phyloP scores from a whole-genome alignment of 2,329 filamentous ascomycete species.

The Aureobasidium sp. region DNA sequence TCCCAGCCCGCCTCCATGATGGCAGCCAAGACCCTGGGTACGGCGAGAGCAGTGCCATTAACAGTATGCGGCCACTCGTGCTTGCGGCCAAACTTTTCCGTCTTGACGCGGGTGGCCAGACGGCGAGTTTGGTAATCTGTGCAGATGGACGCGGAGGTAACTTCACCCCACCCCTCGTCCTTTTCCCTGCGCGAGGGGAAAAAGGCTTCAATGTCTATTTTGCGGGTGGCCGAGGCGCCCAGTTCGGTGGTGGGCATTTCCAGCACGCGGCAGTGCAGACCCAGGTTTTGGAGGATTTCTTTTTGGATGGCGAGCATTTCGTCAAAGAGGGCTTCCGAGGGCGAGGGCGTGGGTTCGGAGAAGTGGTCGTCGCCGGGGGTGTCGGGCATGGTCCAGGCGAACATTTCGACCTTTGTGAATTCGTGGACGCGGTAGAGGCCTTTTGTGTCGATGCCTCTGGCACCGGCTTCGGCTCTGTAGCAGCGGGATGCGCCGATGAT shows the following conservation, averaged over 20 bases:
- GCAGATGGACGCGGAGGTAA: constrained; percentile 83
- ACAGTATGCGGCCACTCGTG: constrained; percentile 76
- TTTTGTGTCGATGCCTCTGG: constrained; percentile 81
- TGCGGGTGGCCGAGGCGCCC: constrained; percentile 76
- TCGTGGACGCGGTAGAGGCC: constrained; percentile 95
- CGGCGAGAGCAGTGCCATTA: constrained; percentile 88
- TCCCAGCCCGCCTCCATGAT: constrained; percentile 89
- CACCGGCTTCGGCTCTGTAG: constrained; percentile 90
- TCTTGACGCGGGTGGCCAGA: constrained; percentile 63
- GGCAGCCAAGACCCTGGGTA: constrained; percentile 81
- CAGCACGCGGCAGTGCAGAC: constrained; percentile 76
- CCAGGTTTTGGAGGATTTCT: constrained; percentile 68
- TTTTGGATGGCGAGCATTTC: constrained; percentile 84
- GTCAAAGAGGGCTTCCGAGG: constrained; percentile 56
- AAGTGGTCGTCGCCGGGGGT: constrained; percentile 22
- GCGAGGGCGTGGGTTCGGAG: constrained; percentile 21
- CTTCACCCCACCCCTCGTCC: constrained; percentile 78
- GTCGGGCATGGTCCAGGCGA: constrained; percentile 72
- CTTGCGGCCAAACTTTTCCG: constrained; percentile 37
- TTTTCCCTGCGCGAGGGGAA: constrained; percentile 69
- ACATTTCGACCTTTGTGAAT: constrained; percentile 97
- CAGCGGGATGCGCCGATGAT: constrained; percentile 80
- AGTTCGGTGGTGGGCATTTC: constrained; percentile 89
- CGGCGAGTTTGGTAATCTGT: constrained; percentile 89
- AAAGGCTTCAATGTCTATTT: constrained; percentile 87